Conservation (phyloP, 805 yeast genomes). For the Candida orba region DNA sequence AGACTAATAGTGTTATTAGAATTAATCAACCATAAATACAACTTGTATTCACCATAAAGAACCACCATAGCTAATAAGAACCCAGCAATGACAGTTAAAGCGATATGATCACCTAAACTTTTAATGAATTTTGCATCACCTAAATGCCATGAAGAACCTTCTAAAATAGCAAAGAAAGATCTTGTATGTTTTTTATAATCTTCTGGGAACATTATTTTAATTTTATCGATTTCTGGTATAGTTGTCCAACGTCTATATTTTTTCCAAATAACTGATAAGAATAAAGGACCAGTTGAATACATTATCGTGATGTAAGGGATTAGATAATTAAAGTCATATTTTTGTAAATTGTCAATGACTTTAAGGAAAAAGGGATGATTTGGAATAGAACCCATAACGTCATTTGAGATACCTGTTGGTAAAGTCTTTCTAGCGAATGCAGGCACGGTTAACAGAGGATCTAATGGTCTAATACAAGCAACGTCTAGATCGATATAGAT, state of each 20-base stretch:
- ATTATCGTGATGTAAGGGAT: constrained; percentile 87
- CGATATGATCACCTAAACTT: constrained; percentile 65
- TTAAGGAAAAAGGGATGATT: constrained; percentile 77
- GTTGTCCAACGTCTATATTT: constrained; percentile 73
- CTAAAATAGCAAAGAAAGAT: constrained; percentile 66
- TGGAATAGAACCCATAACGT: constrained; percentile 86
- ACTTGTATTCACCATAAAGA: constrained; percentile 39
- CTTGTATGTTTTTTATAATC: constrained; percentile 58
- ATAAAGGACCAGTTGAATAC: constrained; percentile 90
- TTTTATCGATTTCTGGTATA: constrained; percentile 55
- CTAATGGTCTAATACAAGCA: constrained; percentile 73
- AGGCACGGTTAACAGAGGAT: constrained; percentile 73
- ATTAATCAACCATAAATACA: constrained; percentile 31
- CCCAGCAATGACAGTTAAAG: constrained; percentile 65
- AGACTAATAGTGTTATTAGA: too few species aligned
- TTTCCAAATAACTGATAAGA: constrained; percentile 80
- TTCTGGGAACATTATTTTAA: constrained; percentile 62
- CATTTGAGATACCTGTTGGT: constrained; percentile 90
- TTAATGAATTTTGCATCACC: constrained; percentile 80
- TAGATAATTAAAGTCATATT: constrained; percentile 64
- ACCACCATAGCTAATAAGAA: constrained; percentile 46
- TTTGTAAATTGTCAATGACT: constrained; percentile 55
- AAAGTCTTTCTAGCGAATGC: constrained; percentile 82
- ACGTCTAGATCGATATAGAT: constrained; percentile 86
- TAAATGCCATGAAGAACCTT: constrained; percentile 90